Conservation (phyloP, 768 basidiomycete genomes). For the Hericium alpestre region DNA sequence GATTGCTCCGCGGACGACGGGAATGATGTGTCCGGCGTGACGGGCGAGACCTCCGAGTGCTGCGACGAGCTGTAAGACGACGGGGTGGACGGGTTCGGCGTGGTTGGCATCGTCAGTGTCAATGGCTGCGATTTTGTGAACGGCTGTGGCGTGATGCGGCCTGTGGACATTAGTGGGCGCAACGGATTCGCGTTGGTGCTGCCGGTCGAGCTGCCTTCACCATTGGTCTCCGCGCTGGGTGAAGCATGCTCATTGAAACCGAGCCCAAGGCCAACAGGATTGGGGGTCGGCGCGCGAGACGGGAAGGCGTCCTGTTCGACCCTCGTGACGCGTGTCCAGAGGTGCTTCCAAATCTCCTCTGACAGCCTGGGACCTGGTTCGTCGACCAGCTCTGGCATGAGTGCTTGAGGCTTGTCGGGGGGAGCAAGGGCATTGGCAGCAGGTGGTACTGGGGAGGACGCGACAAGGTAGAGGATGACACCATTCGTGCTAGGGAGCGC, state of each 20-base stretch:
- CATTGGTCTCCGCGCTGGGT: background rate
- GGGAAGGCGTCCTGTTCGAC: constrained; percentile 39
- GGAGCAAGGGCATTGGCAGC: constrained; percentile 11
- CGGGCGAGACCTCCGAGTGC: constrained; percentile 13
- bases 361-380: constrained; percentile 74
- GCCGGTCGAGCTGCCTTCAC: background rate
- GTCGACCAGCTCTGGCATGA: constrained; percentile 25
- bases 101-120: constrained; percentile 13
- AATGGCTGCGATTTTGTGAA: constrained; percentile 6
- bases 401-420: constrained; percentile 1
- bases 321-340: constrained; percentile 68
- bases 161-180: constrained; percentile 33
- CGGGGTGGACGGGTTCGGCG: constrained; percentile 34
- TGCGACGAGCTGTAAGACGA: constrained; percentile 27
- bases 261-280: constrained; percentile 35
- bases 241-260: constrained; percentile 3
- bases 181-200: constrained; percentile 21
- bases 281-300: constrained; percentile 25
- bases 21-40: constrained; percentile 20
- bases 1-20: constrained; percentile 22
- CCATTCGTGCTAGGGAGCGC: constrained; percentile 81
- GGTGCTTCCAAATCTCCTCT: constrained; percentile 77
- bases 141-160: constrained; percentile 22
- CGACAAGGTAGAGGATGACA: constrained; percentile 72
- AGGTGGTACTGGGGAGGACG: constrained; percentile 18